Base-by-base conservation (phyloP, 2,329 filamentous ascomycete genomes). In the Ustulina deusta region DNA sequence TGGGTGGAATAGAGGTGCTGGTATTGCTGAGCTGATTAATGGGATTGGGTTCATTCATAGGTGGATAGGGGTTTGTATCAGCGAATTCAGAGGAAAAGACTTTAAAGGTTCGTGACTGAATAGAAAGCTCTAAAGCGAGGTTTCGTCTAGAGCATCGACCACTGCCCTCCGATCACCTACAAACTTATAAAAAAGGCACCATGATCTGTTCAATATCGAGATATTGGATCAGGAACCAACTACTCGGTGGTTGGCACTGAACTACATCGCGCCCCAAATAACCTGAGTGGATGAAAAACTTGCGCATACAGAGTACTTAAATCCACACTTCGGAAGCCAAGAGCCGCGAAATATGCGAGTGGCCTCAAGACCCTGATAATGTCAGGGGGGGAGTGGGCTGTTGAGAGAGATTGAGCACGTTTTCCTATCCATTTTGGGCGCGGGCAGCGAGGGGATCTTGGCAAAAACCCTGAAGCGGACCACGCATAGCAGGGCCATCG, bases 361-460 rank as follows among this genome's bases (percentile, higher is more conserved):
- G 40, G 22, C 32, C 36, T 22, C 34, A 25, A n/a, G 48, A 34
- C 29, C 27, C n/a, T 25, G 56, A 48, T 40, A 56, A 25, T 22
- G 49, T 29, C 27, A 61, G 44, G 44, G 34, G 51, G 34, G 36
- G 49, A 68, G 61, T 65, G 65, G 59, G 60, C 61, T 57, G 22
- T 52, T 75, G 75, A 77, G 76, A 75, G 74, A 48, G 64, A 76
- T 76, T 77, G 76, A 77, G 76, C 75, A 77, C 70, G 70, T 77
- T 77, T 76, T 71, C 59, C 54, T 68, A 63, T 32, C 27, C 22
- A 27, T 55, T 54, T 22, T 46, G n/a, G 36, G 13, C 11, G 64
- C 65, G 61, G 57, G 62, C 29, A 61, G 56, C 66, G 69, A 67
- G 68, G 69, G 44, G 32, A 40, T 34, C 63, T 56, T 69, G 60